Base-by-base conservation (phyloP, 768 basidiomycete genomes). In the Pisolithus albus region DNA sequence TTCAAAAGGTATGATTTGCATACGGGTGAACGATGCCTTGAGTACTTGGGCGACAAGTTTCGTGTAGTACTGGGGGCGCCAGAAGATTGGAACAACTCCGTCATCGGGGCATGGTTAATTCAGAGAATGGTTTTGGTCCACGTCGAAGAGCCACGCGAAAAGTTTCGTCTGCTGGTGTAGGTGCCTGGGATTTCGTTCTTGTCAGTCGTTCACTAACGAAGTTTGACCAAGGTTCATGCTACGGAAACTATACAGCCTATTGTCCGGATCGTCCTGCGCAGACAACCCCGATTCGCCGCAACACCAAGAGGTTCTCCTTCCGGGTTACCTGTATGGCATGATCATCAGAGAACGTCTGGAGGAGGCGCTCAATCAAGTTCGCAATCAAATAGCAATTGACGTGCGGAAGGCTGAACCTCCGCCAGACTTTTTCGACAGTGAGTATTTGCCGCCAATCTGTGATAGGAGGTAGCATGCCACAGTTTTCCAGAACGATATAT, bases 261-360 rank as follows among this genome's bases (percentile, higher is more conserved):
- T 98, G 7, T 94, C 93, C 5, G 85, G 86, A 40, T 81, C 86
- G 40, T 96, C 91, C 58, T 88, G 88, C 59, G 78, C 88, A 47
- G 96, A 99, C 72, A 98, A 98, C 65, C 94, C 96, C 5, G 96
- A 99, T 77, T 98, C 94, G 1, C 93, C 96, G 53, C 95, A 98
- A 65, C 91, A 98, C 63, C 96, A 99, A 66, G 96, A 99, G 64
- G 92, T 95, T 44, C 78, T 99, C 11, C 81, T 98, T 5, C 96
- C 96, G 1, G 96, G 96, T 28, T 82, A 75, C 57, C 67, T 99
- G 21, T 98, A 96, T 65, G 85, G 84, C 46, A 97, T 95, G 90
- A 96, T 98, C 62, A 88, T 99, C 74, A 98, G 96, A 70, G 96
- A 99, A 68, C 83, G 90, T 54, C 77, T 98, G 53, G 95, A 97